Base-by-base conservation (phyloP, 768 basidiomycete species). In the Suillus cothurnatus region DNA sequence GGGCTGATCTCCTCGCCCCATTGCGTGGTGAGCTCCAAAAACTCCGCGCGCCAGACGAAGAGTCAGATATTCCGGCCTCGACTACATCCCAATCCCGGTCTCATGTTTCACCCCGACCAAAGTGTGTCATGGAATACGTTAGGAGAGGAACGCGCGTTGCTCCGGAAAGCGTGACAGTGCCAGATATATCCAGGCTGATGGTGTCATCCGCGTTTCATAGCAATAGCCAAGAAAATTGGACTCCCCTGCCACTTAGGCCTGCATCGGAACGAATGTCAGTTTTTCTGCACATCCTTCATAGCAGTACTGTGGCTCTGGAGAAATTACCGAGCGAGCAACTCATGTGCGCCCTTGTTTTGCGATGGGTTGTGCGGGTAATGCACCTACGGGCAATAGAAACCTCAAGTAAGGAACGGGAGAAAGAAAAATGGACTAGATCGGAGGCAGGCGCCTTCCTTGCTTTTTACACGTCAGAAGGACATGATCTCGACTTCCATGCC, bases 81-180 rank as follows among this genome's bases (percentile, higher is more conserved):
- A 76, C 77, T 39, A 32, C 11, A 38, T 74, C 81, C 49, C 73
- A 69, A 17, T 72, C 76, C 62, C 68, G 73, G 1, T 72, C 72
- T 2, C 69, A 66, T 12, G 63, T 62, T 6, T 58, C 63, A 2
- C 39, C 59, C 6, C 70, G 49, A 7, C 68, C 70, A 17, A 81
- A 76, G 61, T 58, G 67, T 15, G 71, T 85, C 28, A 72, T 65
- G 7, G 91, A 93, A 67, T 89, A 92, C 66, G 72, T 91, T 53
- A 85, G 92, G 43, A 86, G 89, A 17, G 92, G 92, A 21, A 84
- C 85, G 3, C 82, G 90, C 59, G 80, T 93, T 66, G 84, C 84
- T 6, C 70, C 83, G 19, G 90, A 92, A 69, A 78, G 79, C 19
- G 80, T 92, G n/a, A 64, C 58, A 0, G 86, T 92, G 4, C 80